These are phyloP conservation scores for Podospora bellae-mahoneyi DNA, from an alignment of 495 filamentous ascomycete species.

Conservation along the genomic window DNA sequence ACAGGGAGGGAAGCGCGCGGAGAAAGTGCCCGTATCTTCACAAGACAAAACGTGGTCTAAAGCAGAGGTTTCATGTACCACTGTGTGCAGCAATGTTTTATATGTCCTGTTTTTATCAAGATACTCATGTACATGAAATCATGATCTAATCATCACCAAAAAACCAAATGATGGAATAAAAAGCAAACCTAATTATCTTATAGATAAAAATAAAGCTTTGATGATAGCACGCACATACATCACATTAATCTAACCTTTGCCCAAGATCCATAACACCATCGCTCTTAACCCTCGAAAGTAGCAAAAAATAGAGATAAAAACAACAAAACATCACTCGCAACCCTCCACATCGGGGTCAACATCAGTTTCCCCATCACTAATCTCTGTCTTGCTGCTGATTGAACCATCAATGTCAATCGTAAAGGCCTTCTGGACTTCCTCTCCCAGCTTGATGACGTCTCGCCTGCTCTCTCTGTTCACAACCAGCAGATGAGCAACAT, in stretches of 20 bases:
- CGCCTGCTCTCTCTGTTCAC: conserved; percentile 21
- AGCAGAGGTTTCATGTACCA: no score
- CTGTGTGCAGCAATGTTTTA: no score
- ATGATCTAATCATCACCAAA: no score
- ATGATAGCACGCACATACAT: not conserved
- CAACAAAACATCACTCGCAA: not conserved
- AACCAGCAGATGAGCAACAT: conserved; percentile 30
- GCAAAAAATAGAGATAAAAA: not conserved
- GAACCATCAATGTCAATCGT: conserved; percentile 16
- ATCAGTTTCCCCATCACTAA: not conserved
- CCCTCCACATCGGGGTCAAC: not conserved
- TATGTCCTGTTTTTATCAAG: no score
- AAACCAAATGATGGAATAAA: not conserved
- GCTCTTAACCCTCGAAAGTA: not conserved
- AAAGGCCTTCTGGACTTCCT: conserved; percentile 24
- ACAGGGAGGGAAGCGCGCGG: no score
- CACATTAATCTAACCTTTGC: not conserved
- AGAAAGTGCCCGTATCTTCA: no score
- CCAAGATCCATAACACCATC: not conserved
- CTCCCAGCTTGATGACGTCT: conserved; percentile 24
- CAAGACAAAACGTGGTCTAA: no score
- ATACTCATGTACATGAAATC: no score
- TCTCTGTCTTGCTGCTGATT: not conserved
- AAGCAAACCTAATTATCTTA: not conserved
- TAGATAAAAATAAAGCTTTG: not conserved